Evolutionary conservation across 1,139 yeast genomes (phyloP).

Genomic region (Magnusiomyces paraingens): DNA sequence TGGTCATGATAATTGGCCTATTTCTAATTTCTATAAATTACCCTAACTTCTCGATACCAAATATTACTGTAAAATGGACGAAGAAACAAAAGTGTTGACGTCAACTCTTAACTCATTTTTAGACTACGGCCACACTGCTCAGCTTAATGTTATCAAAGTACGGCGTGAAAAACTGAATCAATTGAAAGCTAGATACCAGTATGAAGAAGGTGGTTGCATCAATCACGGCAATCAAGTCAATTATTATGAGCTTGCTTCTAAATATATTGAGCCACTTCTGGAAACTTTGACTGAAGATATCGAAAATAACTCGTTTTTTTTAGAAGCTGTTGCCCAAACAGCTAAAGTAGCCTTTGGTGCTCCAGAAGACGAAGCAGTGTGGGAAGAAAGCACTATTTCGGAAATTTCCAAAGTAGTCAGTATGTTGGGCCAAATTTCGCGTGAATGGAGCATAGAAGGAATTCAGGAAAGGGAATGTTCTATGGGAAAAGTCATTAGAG

Average conservation of each 20-base stretch:
- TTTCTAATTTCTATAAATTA: no score
- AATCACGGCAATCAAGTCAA: not conserved
- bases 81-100: constrained; percentile 3
- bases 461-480: constrained; percentile 44
- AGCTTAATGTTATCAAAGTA: constrained; percentile 21
- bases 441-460: constrained; percentile 78
- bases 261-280: constrained; percentile 34
- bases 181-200: constrained; percentile 12
- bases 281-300: constrained; percentile 43
- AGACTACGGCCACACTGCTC: constrained; percentile 14
- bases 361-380: constrained; percentile 35
- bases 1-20: no score
- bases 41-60: not conserved
- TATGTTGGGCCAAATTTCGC: constrained; percentile 52
- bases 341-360: constrained; percentile 53
- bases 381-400: constrained; percentile 41
- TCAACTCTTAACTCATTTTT: not conserved
- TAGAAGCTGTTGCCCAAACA: constrained; percentile 39
- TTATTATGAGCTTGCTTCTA: constrained; percentile 18
- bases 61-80: not conserved
- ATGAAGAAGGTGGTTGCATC: not conserved
- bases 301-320: constrained; percentile 43
- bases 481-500: constrained; percentile 43
- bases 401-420: constrained; percentile 61
- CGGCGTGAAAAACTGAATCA: constrained; percentile 22